A percentile compares a stretch with the other conserved stretches of the same genome.
Evolutionary conservation across 495 filamentous ascomycete genomes (phyloP).

Genomic region (Bombardia bombarda): DNA sequence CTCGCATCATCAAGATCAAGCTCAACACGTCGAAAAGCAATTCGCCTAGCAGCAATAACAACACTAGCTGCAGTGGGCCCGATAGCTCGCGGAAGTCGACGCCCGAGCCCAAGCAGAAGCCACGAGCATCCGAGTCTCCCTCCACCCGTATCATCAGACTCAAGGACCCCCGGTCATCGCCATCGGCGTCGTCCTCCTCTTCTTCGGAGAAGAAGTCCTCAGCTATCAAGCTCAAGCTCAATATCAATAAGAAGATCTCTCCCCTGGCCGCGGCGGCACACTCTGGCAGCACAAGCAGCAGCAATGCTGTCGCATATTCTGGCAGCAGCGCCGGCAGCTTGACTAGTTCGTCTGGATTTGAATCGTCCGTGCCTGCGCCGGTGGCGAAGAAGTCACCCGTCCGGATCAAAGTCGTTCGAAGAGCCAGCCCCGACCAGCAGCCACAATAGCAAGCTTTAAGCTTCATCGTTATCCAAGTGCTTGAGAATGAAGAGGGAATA

Average conservation of each 20-base stretch:
- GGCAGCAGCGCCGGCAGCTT: neutral
- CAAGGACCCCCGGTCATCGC: conserved; percentile 1
- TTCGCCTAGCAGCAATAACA: conserved; percentile 3
- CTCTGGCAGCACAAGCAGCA: neutral
- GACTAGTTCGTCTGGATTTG: conserved; percentile 4
- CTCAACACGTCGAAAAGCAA: conserved; percentile 2
- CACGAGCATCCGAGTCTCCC: neutral
- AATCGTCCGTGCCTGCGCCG: conserved; percentile 4
- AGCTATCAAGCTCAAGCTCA: conserved; percentile 2
- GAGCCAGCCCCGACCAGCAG: too few relatives aligned
- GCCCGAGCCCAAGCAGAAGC: neutral
- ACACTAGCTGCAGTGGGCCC: conserved; percentile 1
- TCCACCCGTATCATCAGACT: neutral
- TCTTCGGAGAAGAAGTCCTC: too few relatives aligned
- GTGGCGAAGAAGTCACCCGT: too few relatives aligned
- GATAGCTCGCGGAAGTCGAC: conserved; percentile 5
- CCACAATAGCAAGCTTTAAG: too few relatives aligned
- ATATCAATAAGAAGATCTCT: neutral
- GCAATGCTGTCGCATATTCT: neutral
- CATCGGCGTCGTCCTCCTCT: conserved; percentile 2
- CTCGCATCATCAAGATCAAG: conserved; percentile 15
- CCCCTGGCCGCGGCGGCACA: neutral
- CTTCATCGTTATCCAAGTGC: too few relatives aligned
- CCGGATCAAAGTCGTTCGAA: too few relatives aligned
- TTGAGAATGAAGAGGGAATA: too few relatives aligned